Conservation (phyloP, 257 asterid genomes). For the Fraxinus cuspidata region DNA sequence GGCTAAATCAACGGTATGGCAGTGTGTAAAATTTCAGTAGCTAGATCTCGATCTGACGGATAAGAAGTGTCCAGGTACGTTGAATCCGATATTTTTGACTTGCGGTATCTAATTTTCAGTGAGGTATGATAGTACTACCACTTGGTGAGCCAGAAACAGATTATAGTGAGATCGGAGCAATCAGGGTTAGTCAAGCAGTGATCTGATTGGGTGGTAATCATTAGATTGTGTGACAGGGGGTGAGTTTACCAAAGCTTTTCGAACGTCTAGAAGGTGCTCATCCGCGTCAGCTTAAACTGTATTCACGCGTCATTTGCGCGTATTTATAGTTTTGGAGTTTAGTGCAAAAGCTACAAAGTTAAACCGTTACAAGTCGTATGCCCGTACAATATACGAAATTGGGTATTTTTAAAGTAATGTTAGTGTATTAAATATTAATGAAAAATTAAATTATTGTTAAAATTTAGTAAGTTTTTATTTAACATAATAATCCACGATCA, state of each 20-base stretch:
- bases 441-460: no score
- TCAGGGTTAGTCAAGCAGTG: neutral
- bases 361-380: no score
- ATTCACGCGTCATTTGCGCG: no score
- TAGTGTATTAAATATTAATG: no score
- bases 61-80: neutral
- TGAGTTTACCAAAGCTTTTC: neutral
- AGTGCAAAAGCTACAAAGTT: no score
- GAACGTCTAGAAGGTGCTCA: neutral
- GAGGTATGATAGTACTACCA: neutral
- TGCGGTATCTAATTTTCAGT: neutral
- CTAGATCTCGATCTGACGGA: constrained; percentile 34
- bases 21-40: constrained; percentile 28
- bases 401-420: no score
- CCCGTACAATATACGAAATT: no score
- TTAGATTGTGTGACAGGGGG: neutral
- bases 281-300: neutral
- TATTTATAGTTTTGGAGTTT: no score
- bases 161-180: neutral
- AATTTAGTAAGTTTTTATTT: no score
- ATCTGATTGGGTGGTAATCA: neutral
- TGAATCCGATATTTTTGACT: neutral
- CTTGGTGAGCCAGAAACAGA: neutral
- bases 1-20: constrained; percentile 38
- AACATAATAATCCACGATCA: no score